phyloP scores from a whole-genome alignment of 2,329 filamentous ascomycete species.

The Claviceps fusiformis region DNA sequence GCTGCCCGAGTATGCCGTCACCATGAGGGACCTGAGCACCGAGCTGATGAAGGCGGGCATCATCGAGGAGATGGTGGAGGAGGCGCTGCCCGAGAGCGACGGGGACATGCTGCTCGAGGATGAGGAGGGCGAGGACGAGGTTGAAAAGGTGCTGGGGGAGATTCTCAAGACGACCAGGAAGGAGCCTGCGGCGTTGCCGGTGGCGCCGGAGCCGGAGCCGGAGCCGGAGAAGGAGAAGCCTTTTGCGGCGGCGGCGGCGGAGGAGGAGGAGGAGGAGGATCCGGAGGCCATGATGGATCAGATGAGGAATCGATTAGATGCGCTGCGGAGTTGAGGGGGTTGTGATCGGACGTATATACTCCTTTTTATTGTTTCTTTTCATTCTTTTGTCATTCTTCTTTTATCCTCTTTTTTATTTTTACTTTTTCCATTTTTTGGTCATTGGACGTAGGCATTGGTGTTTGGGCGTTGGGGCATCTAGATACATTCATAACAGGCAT shows the following conservation, averaged over 20 bases:
- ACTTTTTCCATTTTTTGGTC: background rate
- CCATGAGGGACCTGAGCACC: constrained; percentile 75
- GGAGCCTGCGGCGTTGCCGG: constrained; percentile 46
- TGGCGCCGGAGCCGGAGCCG: constrained; percentile 32
- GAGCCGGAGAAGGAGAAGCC: too few species aligned
- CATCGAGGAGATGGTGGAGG: constrained; percentile 93
- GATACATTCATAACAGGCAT: background rate
- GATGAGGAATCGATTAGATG: constrained; percentile 86
- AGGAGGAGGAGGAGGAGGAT: constrained; percentile 58
- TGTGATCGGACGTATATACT: background rate
- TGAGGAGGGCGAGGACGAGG: constrained; percentile 57
- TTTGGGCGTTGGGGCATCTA: background rate
- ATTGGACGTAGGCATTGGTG: background rate
- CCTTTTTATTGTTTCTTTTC: background rate
- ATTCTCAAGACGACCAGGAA: constrained; percentile 71
- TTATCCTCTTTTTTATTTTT: background rate
- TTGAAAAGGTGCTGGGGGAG: constrained; percentile 86
- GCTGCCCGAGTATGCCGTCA: constrained; percentile 72
- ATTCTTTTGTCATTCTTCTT: background rate
- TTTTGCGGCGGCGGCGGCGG: constrained; percentile 27
- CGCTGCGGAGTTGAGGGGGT: constrained; percentile 58
- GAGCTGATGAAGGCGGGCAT: constrained; percentile 92
- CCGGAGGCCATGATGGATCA: constrained; percentile 83
- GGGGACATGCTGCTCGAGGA: constrained; percentile 60
- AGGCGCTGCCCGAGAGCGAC: constrained; percentile 60